Percentiles rank a stretch among this genome's conserved stretches.
Evolutionary conservation across 148 eudicot species (phyloP).

Genomic region (Rheum nobile): DNA sequence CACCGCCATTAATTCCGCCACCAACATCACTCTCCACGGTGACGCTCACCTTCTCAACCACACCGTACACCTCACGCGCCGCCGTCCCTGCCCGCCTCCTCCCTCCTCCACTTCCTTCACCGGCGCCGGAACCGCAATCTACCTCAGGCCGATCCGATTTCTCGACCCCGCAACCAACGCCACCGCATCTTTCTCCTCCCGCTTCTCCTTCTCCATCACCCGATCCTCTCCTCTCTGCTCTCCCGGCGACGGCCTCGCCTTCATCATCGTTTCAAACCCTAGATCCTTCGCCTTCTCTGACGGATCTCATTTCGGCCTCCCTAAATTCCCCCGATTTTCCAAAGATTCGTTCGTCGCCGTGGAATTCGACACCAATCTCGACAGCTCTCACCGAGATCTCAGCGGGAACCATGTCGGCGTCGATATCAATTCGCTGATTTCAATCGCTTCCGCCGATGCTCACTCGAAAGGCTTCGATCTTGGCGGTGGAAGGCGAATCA

Average conservation of each 20-base stretch:
- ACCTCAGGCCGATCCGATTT: conserved; percentile 34
- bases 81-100: conserved; percentile 13
- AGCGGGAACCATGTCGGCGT: conserved; percentile 31
- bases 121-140: conserved; percentile 24
- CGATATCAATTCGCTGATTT: conserved; percentile 20
- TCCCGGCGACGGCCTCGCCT: conserved; percentile 58
- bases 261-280: conserved; percentile 33
- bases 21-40: conserved; percentile 41
- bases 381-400: conserved; percentile 17
- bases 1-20: conserved; percentile 10
- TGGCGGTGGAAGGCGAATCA: conserved; percentile 9
- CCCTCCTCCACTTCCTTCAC: conserved; percentile 11
- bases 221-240: conserved; percentile 24
- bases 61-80: conserved; percentile 26
- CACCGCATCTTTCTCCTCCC: conserved; percentile 38
- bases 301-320: conserved; percentile 50
- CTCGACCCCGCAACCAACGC: conserved; percentile 25
- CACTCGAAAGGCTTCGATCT: conserved; percentile 26
- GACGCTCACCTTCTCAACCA: conserved; percentile 29
- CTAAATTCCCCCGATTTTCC: conserved; percentile 14
- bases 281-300: conserved; percentile 28
- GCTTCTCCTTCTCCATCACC: conserved; percentile 41
- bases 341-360: conserved; percentile 17
- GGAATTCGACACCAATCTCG: conserved; percentile 34
- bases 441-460: conserved; percentile 4